These are phyloP conservation scores for Pseudogymnoascus verrucosus DNA, from an alignment of 2,329 filamentous ascomycete genomes.

Conservation along the genomic window DNA sequence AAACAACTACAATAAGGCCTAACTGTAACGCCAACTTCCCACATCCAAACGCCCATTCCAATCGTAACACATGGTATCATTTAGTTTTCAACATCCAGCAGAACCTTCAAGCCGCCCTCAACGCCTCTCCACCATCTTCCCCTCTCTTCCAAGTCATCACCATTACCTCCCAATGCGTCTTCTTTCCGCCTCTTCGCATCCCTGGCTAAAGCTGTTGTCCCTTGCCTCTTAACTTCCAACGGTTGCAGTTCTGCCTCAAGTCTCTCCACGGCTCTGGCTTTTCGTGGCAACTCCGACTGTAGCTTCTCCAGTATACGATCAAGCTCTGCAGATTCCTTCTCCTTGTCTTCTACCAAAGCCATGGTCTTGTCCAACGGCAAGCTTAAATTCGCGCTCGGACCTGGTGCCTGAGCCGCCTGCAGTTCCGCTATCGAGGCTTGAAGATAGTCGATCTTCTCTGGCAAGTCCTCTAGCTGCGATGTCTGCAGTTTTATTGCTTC, in stretches of 20 bases:
- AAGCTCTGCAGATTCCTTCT: constrained; percentile 45
- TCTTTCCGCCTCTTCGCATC: constrained; percentile 65
- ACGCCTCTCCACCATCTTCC: constrained; percentile 67
- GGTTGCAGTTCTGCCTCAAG: constrained; percentile 60
- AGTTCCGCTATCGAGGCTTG: constrained; percentile 42
- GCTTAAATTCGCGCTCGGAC: constrained; percentile 40
- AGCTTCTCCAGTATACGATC: constrained; percentile 57
- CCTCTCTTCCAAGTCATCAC: constrained; percentile 67
- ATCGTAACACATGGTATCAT: constrained; percentile 7
- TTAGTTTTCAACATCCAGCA: constrained; percentile 48
- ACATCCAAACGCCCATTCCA: constrained; percentile 6
- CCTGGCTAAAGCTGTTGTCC: constrained; percentile 57
- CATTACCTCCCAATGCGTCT: constrained; percentile 53
- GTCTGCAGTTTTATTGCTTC: constrained; percentile 43
- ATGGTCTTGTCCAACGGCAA: constrained; percentile 51
- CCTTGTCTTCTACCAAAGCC: constrained; percentile 43
- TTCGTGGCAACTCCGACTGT: constrained; percentile 54
- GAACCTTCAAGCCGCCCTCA: constrained; percentile 53
- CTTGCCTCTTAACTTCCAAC: constrained; percentile 58
- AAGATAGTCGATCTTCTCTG: constrained; percentile 39
- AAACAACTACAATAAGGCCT: not conserved
- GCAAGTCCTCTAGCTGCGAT: constrained; percentile 42
- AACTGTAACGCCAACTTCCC: not conserved
- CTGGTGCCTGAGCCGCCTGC: constrained; percentile 33
- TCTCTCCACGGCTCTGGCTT: constrained; percentile 58